Percentiles rank a stretch among this genome's conserved stretches.
These are phyloP conservation scores for Pugionium dolabratum DNA, from an alignment of 345 rosid species.

Conservation along the genomic window DNA sequence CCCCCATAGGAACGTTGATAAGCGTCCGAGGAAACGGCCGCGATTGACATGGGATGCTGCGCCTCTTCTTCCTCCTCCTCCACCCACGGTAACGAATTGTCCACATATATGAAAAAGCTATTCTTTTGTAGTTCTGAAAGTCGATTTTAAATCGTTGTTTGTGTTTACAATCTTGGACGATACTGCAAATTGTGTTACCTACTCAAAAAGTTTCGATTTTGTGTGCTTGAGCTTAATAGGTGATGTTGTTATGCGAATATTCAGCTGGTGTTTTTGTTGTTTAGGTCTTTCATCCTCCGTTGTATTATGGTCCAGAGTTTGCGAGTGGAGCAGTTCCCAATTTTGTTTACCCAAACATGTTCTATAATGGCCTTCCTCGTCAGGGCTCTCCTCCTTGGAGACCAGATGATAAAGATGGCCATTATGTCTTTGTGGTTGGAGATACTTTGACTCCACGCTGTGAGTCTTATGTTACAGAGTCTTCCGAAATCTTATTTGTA, in stretches of 20 bases:
- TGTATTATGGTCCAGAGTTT: constrained; percentile 61
- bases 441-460: constrained; percentile 70
- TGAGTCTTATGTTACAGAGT: constrained; percentile 37
- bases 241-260: not conserved
- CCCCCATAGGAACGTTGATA: constrained; percentile 58
- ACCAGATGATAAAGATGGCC: constrained; percentile 84
- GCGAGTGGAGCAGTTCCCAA: constrained; percentile 50
- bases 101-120: not conserved
- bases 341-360: constrained; percentile 50
- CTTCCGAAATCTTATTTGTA: constrained; percentile 21
- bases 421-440: constrained; percentile 66
- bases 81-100: constrained; percentile 47
- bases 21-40: constrained; percentile 73
- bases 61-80: constrained; percentile 50
- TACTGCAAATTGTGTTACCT: not conserved
- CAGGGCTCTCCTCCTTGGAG: constrained; percentile 78
- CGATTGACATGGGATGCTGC: constrained; percentile 73
- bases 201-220: not conserved
- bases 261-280: constrained; percentile 1
- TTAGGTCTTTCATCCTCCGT: constrained; percentile 57
- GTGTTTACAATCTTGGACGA: not conserved
- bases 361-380: constrained; percentile 49
- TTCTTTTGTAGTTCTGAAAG: not conserved
- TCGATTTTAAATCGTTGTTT: not conserved
- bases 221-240: constrained; percentile 14